Evolutionary conservation across 805 yeast genomes (phyloP), one percentile per base, ranked within the genome.

Genomic region (Starmerella stigmatis): DNA sequence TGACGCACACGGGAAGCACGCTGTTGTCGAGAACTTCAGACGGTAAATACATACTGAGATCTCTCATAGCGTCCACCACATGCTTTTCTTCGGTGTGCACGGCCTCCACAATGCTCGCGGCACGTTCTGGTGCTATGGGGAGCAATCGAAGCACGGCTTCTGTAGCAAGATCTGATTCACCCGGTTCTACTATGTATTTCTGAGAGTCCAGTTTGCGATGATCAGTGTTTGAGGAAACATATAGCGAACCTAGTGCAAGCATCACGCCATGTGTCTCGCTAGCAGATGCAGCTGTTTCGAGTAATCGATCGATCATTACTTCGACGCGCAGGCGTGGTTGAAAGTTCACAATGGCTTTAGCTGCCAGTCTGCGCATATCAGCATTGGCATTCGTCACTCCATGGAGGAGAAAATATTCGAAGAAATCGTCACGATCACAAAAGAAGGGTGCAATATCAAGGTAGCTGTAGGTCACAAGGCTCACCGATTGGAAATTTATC

Each of bases 401-500:
- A 17, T 64, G 63, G 0, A 53, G 42, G 1, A 66, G 21, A 6
- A 75, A 52, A 41, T 60, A 60, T 0, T 57, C 58, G 2, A 60
- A 35, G 9, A 42, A 66, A 15, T 15, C 37, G 21, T 3, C 29
- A 12, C 53, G 35, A 27, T 48, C 25, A 37, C 40, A 36, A 48
- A 52, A 39, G 52, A 55, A 45, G 41, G 60, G 43, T 1, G 74
- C 62, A 11, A 71, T 64, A 1, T 57, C 55, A 10, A 62, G 30
- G 51, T 62, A 77, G 3, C 80, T 60, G 48, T 65, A 44, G 35
- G 61, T 44, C 41, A 71, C 49, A 45, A 69, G 64, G 5, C 77
- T 75, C 11, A 78, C 58, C 6, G 65, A 60, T 38, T 69, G 62
- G 52, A 65, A 76, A 46, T 78, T 80, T 40, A 86, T 68, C 0